Conservation (phyloP, 192 early-diverging fungal species). For the Coemansia sp. region DNA sequence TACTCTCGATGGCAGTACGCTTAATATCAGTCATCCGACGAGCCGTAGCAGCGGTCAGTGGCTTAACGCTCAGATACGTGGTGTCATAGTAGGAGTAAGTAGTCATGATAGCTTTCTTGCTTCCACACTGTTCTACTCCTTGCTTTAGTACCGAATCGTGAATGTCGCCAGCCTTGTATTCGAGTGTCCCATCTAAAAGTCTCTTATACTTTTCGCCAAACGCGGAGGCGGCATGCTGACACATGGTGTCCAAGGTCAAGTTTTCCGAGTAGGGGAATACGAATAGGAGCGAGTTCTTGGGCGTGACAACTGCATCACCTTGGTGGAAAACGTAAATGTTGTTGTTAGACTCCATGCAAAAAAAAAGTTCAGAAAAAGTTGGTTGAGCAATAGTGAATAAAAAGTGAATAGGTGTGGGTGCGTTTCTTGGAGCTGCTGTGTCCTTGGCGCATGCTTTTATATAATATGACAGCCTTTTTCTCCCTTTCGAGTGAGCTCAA, state of each 20-base stretch:
- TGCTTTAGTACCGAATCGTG: no score
- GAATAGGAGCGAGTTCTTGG: no score
- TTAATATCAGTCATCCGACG: not conserved
- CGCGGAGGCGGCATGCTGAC: not conserved
- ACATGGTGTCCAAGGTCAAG: no score
- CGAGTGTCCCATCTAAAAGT: not conserved
- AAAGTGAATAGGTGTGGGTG: not conserved
- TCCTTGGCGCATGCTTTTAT: not conserved
- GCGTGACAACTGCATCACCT: not conserved
- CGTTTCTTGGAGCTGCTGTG: not conserved
- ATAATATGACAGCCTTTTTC: not conserved
- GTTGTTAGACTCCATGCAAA: not conserved
- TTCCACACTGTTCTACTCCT: no score
- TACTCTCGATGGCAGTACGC: not conserved
- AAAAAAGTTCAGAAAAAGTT: not conserved
- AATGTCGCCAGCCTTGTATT: not conserved
- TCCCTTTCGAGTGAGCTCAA: not conserved
- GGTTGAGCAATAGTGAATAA: not conserved
- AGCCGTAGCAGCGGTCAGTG: not conserved
- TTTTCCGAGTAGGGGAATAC: no score
- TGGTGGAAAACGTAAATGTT: conserved; percentile 1
- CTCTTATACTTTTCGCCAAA: not conserved
- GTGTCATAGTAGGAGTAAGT: not conserved
- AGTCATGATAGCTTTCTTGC: not conserved
- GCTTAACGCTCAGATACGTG: not conserved